Percentiles rank a stretch among this genome's conserved stretches.
Evolutionary conservation across 495 filamentous ascomycete genomes (phyloP).

Genomic region (Aspergillus nidulans): DNA sequence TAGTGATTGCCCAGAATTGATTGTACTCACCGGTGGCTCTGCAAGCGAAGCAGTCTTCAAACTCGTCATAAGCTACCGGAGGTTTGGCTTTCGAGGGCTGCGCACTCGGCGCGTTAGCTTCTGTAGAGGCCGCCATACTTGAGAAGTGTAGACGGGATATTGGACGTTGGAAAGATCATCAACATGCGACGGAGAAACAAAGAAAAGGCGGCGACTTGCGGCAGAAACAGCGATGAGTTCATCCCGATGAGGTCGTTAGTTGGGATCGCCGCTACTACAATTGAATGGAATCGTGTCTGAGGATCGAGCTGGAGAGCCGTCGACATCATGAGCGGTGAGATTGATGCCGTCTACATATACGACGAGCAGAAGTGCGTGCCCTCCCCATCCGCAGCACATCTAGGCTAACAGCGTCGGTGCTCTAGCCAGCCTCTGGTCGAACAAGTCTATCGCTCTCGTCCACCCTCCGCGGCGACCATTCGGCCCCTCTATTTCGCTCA

Average conservation of each 20-base stretch:
- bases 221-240: conserved; percentile 34
- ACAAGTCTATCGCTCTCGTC: conserved; percentile 67
- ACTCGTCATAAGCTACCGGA: conserved; percentile 57
- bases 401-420: conserved; percentile 11
- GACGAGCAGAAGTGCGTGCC: conserved; percentile 77
- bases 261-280: background rate
- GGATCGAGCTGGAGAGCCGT: conserved; percentile 6
- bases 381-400: background rate
- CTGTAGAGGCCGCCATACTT: conserved; percentile 15
- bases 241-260: background rate
- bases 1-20: background rate
- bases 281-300: background rate
- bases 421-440: conserved; percentile 58
- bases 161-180: background rate
- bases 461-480: conserved; percentile 69
- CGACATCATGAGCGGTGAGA: conserved; percentile 68
- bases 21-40: conserved; percentile 56
- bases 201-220: conserved; percentile 29
- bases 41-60: conserved; percentile 67
- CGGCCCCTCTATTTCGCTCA: conserved; percentile 86
- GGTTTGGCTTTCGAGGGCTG: conserved; percentile 38
- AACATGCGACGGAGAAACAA: conserved; percentile 14
- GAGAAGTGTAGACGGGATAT: background rate
- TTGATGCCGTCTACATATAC: conserved; percentile 95
- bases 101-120: conserved; percentile 23